Percentiles rank a stretch among this genome's conserved stretches.
Evolutionary conservation across 2,329 filamentous ascomycete genomes (phyloP).

Genomic region (Calcarisporium arbuscula): DNA sequence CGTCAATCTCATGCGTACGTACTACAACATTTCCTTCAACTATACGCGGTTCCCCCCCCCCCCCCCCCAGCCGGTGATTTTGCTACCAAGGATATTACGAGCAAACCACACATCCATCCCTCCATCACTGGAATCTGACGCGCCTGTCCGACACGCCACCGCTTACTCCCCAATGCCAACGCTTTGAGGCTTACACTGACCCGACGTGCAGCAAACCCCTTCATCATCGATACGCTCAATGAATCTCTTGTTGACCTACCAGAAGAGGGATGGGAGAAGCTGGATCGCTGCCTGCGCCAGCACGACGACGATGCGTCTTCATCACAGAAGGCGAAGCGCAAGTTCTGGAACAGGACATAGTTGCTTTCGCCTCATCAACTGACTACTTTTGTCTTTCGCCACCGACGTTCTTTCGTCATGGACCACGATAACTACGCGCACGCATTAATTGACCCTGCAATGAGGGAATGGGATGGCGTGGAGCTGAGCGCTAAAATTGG

Average conservation of each 20-base stretch:
- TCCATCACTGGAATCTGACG: not conserved
- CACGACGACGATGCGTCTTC: slow-evolving; percentile 5
- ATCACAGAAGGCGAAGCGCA: slow-evolving; percentile 17
- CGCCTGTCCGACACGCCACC: slow-evolving; percentile 3
- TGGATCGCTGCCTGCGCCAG: slow-evolving; percentile 23
- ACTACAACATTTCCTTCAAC: not conserved
- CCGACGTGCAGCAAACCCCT: slow-evolving; percentile 25
- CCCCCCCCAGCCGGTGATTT: not conserved
- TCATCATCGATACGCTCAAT: slow-evolving; percentile 35
- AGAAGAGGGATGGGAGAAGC: slow-evolving; percentile 27
- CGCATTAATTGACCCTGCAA: not conserved
- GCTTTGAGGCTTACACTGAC: slow-evolving; percentile 5
- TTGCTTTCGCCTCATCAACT: not conserved
- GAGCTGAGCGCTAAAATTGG: too few relatives aligned
- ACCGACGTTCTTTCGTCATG: not conserved
- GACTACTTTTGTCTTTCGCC: not conserved
- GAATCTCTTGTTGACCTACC: slow-evolving; percentile 30
- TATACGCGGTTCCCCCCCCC: not conserved
- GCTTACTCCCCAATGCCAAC: too few relatives aligned
- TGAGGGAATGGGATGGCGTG: not conserved
- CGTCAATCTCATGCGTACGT: slow-evolving; percentile 39
- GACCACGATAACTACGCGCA: not conserved
- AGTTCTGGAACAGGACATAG: slow-evolving; percentile 22
- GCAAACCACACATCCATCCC: not conserved
- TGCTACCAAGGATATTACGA: not conserved